Conservation (phyloP, 345 rosid species). For the Populus nigra region DNA sequence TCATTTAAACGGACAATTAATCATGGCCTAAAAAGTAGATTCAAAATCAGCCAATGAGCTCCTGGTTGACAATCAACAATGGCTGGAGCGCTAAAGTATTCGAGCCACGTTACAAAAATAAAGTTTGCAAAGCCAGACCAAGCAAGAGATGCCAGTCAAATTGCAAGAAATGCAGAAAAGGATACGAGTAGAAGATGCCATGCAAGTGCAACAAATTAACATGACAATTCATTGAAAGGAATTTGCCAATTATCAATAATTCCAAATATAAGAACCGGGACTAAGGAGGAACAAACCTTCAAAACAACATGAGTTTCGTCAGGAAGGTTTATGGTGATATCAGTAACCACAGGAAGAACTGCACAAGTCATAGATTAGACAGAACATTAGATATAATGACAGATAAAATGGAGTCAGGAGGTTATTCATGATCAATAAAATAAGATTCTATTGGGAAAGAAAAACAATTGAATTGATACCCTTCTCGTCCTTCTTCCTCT, state of each 20-base stretch:
- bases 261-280: not conserved
- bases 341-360: conserved; percentile 90
- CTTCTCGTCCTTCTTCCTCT: conserved; percentile 98
- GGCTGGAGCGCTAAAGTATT: not conserved
- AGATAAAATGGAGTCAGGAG: not conserved
- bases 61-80: not conserved
- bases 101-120: not conserved
- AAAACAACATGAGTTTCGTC: conserved; percentile 69
- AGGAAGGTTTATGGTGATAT: conserved; percentile 76
- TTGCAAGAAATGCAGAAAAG: not conserved
- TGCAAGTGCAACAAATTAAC: not conserved
- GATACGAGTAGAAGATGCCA: not conserved
- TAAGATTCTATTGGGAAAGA: not conserved
- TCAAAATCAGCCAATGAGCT: not conserved
- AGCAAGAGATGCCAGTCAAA: not conserved
- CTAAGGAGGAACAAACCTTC: conserved; percentile 54
- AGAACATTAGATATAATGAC: not conserved
- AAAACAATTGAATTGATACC: conserved; percentile 36
- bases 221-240: not conserved
- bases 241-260: not conserved
- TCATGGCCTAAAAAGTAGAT: not conserved
- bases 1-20: not conserved
- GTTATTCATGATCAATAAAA: not conserved
- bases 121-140: not conserved
- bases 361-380: conserved; percentile 20